Percentiles rank a stretch among this genome's conserved stretches.
Conservation (phyloP, 352 stramenopile genomes). For the Pythium graminicola region DNA sequence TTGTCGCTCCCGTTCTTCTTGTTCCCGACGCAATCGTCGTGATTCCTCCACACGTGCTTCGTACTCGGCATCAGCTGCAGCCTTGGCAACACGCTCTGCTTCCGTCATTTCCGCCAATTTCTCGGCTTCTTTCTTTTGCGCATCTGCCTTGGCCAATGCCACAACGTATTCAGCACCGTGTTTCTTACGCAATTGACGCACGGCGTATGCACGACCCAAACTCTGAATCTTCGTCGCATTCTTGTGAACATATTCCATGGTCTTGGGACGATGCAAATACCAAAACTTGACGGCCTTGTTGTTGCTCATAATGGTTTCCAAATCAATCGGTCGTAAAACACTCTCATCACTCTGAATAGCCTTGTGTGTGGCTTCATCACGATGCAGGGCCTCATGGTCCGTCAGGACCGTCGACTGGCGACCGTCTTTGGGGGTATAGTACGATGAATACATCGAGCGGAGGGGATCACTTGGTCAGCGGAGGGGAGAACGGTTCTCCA, state of each 20-base stretch:
- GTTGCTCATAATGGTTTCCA: slow-evolving; percentile 84
- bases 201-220: slow-evolving; percentile 66
- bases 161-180: slow-evolving; percentile 79
- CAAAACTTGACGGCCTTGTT: slow-evolving; percentile 87
- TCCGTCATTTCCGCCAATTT: slow-evolving; percentile 52
- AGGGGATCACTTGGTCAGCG: background rate
- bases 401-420: slow-evolving; percentile 68
- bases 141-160: slow-evolving; percentile 61
- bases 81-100: slow-evolving; percentile 48
- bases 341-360: slow-evolving; percentile 77
- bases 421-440: slow-evolving; percentile 69
- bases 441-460: slow-evolving; percentile 80
- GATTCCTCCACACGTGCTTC: slow-evolving; percentile 77
- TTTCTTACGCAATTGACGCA: slow-evolving; percentile 62
- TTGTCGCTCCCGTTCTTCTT: slow-evolving; percentile 57
- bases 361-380: slow-evolving; percentile 70
- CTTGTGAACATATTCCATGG: slow-evolving; percentile 86
- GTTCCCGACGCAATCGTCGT: slow-evolving; percentile 62
- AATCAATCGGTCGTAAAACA: slow-evolving; percentile 65
- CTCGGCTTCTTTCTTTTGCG: slow-evolving; percentile 54
- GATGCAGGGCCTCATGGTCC: slow-evolving; percentile 79
- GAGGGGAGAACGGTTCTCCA: slow-evolving; percentile 3
- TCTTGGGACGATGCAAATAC: slow-evolving; percentile 85
- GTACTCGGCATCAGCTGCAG: slow-evolving; percentile 52
- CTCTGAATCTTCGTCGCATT: slow-evolving; percentile 85